These are phyloP conservation scores for Triangularia verruculosa DNA, from an alignment of 2,329 filamentous ascomycete genomes.

Conservation along the genomic window DNA sequence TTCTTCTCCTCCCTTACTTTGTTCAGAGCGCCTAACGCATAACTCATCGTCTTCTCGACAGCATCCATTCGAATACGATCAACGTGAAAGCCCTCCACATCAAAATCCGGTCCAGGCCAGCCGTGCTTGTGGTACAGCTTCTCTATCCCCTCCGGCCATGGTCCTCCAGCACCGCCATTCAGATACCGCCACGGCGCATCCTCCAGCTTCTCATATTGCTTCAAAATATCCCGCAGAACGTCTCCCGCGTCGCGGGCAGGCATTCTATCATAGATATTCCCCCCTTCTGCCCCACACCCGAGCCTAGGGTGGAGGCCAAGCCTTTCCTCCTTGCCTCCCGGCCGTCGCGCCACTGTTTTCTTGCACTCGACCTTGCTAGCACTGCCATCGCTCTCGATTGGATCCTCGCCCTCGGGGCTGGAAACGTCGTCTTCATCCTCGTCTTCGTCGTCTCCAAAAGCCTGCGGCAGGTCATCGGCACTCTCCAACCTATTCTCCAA, in stretches of 20 bases:
- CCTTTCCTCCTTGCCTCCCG: slow-evolving; percentile 7
- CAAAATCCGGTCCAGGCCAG: slow-evolving; percentile 24
- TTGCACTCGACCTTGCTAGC: no score
- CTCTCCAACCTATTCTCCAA: background rate
- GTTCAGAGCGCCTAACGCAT: background rate
- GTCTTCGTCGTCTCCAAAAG: no score
- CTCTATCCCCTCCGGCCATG: slow-evolving; percentile 11
- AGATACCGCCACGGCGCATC: slow-evolving; percentile 20
- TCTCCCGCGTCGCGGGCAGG: slow-evolving; percentile 1
- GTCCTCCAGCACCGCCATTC: background rate
- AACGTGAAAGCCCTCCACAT: slow-evolving; percentile 24
- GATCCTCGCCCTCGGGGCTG: no score
- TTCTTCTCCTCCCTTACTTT: background rate
- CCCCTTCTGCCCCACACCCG: background rate
- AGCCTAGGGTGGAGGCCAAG: background rate
- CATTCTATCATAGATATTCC: background rate
- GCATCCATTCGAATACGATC: slow-evolving; percentile 7
- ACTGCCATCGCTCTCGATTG: no score
- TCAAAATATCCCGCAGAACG: slow-evolving; percentile 24
- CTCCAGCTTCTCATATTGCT: slow-evolving; percentile 20
- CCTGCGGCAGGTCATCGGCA: background rate
- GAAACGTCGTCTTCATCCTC: no score
- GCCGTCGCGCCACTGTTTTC: no score
- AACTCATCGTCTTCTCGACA: background rate
- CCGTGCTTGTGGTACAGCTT: slow-evolving; percentile 26